Evolutionary conservation across 495 filamentous ascomycete species (phyloP), one percentile per base, ranked within the genome.

Genomic region (Penicillium robsamsonii): DNA sequence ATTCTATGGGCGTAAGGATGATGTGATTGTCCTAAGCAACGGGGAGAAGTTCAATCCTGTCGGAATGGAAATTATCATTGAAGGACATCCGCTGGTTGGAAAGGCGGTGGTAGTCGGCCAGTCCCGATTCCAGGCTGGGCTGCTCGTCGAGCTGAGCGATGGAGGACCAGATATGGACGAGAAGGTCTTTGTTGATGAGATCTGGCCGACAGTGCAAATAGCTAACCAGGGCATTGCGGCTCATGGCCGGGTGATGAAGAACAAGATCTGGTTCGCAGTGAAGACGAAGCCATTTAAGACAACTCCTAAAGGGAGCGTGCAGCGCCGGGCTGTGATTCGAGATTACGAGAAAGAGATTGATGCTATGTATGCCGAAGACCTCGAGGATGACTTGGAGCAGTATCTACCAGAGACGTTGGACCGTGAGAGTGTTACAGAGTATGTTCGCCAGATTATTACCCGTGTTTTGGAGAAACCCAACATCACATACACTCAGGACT

Each of bases 261-360:
- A 37, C 51, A 60, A 46, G 27, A 65, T 68, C 38, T 50, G 56
- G 8, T 53, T 86, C 22, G 64, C 78, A 12, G 61, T 68, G 3
- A 71, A 75, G 4, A 59, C 71, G 6, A 85, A 81, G 59, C 81
- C 81, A 2, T 82, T 86, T 64, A 63, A 75, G 42, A 60, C 24
- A 12, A 79, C 84, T 4, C 74, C 75, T 1, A 86, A 87, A 59
- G 84, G 83, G 0, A 82, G 25, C 20, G 60, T 20, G 43, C 68
- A 72, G 56, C 68, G 79, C 20, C 53, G 48, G 10, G 50, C 51
- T 13, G 57, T 68, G 9, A 37, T 65, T 20, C 46, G 52, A n/a
- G 54, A 70, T 5, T 74, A 67, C 38, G 61, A 49, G 29, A 52
- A 65, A 5, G 67, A 71, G 46, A 60, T 75, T 22, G 62, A 63